Evolutionary conservation across 805 yeast genomes (phyloP).

Genomic region (Naumovozyma baii): DNA sequence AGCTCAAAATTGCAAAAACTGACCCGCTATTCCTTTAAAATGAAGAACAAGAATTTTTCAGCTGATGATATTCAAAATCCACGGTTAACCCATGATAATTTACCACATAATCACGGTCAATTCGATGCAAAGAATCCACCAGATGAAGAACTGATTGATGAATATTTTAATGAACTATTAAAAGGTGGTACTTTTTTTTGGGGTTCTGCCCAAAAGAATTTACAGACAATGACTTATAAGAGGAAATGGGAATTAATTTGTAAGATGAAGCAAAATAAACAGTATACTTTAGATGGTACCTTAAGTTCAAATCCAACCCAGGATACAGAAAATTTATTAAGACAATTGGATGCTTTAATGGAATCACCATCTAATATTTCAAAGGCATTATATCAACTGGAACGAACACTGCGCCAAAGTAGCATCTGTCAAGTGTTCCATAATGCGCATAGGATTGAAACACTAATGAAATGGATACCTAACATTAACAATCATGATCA

Average conservation of each 20-base stretch:
- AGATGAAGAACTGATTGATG: slow-evolving; percentile 13
- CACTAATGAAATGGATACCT: not conserved
- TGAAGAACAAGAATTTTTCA: slow-evolving; percentile 11
- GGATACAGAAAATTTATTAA: not conserved
- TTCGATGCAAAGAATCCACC: slow-evolving; percentile 14
- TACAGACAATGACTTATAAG: slow-evolving; percentile 14
- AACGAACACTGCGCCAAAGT: slow-evolving; percentile 18
- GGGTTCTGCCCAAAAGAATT: slow-evolving; percentile 19
- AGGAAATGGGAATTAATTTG: slow-evolving; percentile 28
- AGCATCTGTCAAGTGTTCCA: slow-evolving; percentile 6
- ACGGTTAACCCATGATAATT: not conserved
- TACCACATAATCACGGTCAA: not conserved
- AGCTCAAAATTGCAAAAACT: not conserved
- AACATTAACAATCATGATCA: not conserved
- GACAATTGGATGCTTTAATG: slow-evolving; percentile 3
- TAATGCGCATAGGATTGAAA: not conserved
- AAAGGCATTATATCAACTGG: slow-evolving; percentile 19
- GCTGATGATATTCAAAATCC: slow-evolving; percentile 5
- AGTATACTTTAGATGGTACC: slow-evolving; percentile 1
- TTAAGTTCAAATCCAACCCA: not conserved
- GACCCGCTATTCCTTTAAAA: slow-evolving; percentile 3
- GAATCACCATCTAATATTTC: slow-evolving; percentile 4
- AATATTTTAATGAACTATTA: slow-evolving; percentile 14
- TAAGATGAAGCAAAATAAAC: slow-evolving; percentile 11
- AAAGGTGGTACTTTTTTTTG: slow-evolving; percentile 22